These are phyloP conservation scores for Daedaleopsis nitida DNA, from an alignment of 768 basidiomycete genomes.

Conservation along the genomic window DNA sequence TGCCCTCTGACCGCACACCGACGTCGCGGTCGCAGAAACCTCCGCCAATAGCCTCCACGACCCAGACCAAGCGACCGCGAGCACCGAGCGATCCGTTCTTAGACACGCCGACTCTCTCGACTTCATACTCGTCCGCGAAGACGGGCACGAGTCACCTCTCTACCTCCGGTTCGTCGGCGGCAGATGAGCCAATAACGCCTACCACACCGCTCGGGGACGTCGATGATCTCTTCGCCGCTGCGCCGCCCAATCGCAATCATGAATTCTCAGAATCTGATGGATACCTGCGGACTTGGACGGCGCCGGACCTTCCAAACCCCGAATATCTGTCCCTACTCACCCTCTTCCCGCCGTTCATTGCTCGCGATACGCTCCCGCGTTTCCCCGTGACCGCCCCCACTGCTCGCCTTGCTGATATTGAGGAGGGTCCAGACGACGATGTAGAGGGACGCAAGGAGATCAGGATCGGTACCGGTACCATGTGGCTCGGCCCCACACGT, in stretches of 20 bases:
- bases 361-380: constrained; percentile 68
- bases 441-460: constrained; percentile 54
- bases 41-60: constrained; percentile 43
- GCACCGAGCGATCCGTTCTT: constrained; percentile 82
- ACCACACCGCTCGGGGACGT: constrained; percentile 30
- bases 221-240: constrained; percentile 29
- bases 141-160: constrained; percentile 29
- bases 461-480: constrained; percentile 78
- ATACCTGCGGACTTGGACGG: constrained; percentile 77
- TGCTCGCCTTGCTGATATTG: constrained; percentile 56
- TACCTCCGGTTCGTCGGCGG: constrained; percentile 35
- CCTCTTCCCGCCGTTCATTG: constrained; percentile 78
- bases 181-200: constrained; percentile 46
- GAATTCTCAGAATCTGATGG: constrained; percentile 41
- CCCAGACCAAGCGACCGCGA: constrained; percentile 63
- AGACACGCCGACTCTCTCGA: constrained; percentile 65
- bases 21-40: constrained; percentile 34
- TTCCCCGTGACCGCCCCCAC: constrained; percentile 48
- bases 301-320: constrained; percentile 75
- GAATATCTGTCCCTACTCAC: constrained; percentile 70
- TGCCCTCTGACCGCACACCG: constrained; percentile 36
- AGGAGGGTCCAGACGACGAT: constrained; percentile 65
- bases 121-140: constrained; percentile 56
- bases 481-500: constrained; percentile 70
- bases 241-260: constrained; percentile 30